A percentile compares a stretch with the other conserved stretches of the same genome.
phyloP scores from a whole-genome alignment of 2,329 filamentous ascomycete species.

The Paecilomyces niveus region DNA sequence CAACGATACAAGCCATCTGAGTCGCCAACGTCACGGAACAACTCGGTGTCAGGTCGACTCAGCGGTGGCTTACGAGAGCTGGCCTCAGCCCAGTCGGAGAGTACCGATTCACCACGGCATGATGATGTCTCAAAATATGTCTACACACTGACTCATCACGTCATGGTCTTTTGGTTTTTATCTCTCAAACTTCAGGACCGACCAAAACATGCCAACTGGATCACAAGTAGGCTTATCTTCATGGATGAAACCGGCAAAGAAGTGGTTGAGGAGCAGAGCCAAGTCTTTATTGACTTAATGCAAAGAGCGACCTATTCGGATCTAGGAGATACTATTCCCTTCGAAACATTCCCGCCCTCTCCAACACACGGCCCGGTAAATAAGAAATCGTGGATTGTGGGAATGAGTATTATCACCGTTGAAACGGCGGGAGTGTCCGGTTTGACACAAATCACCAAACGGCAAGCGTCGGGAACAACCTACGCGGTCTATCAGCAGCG shows the following conservation, averaged over 20 bases:
- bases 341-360: slow-evolving; percentile 33
- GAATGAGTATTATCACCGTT: slow-evolving; percentile 46
- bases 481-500: slow-evolving; percentile 42
- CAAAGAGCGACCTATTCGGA: slow-evolving; percentile 81
- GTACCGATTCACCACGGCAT: slow-evolving; percentile 37
- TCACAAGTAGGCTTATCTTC: slow-evolving; percentile 74
- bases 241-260: slow-evolving; percentile 68
- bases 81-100: slow-evolving; percentile 19
- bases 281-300: slow-evolving; percentile 93
- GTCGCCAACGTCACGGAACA: slow-evolving; percentile 22
- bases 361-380: slow-evolving; percentile 34
- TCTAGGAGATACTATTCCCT: slow-evolving; percentile 58
- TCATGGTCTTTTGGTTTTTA: slow-evolving; percentile 96
- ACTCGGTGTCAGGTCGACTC: slow-evolving; percentile 31
- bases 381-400: slow-evolving; percentile 45
- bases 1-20: slow-evolving; percentile 30
- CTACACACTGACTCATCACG: slow-evolving; percentile 86
- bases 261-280: slow-evolving; percentile 80
- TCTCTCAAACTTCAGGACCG: slow-evolving; percentile 79
- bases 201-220: slow-evolving; percentile 79
- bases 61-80: slow-evolving; percentile 40
- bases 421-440: slow-evolving; percentile 42
- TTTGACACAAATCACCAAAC: slow-evolving; percentile 43
- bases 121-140: slow-evolving; percentile 90
- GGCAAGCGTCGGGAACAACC: slow-evolving; percentile 45